A percentile compares a stretch with the other conserved stretches of the same genome.
phyloP scores from a whole-genome alignment of 345 rosid species.

The Salix brachista region DNA sequence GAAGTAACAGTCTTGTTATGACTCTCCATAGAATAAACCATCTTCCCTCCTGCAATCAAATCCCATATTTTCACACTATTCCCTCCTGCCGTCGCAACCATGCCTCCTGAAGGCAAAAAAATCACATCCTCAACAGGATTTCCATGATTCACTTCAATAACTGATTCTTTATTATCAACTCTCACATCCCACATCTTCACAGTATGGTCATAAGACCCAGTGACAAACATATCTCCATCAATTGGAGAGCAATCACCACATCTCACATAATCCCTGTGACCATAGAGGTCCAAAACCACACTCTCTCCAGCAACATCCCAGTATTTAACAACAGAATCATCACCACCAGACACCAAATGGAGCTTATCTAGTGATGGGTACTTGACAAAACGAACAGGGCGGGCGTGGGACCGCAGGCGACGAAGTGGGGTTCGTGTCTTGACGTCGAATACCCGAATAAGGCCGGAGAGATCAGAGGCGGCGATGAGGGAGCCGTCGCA shows the following conservation, averaged over 20 bases:
- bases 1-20: conserved; percentile 93
- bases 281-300: conserved; percentile 52
- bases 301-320: conserved; percentile 85
- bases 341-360: conserved; percentile 86
- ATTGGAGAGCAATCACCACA: conserved; percentile 87
- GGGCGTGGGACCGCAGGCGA: conserved; percentile 69
- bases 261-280: conserved; percentile 89
- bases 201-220: conserved; percentile 91
- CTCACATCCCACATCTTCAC: conserved; percentile 92
- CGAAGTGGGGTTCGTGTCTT: conserved; percentile 71
- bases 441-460: conserved; percentile 68
- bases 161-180: conserved; percentile 43
- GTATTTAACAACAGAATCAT: conserved; percentile 81
- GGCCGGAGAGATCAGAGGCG: conserved; percentile 79
- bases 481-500: conserved; percentile 80
- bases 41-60: conserved; percentile 71
- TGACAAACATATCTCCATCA: conserved; percentile 53
- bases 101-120: conserved; percentile 80
- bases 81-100: conserved; percentile 82
- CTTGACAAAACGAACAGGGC: conserved; percentile 74
- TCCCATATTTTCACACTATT: conserved; percentile 89
- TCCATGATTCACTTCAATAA: conserved; percentile 77
- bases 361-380: conserved; percentile 78
- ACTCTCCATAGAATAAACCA: conserved; percentile 82
- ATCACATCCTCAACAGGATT: conserved; percentile 82